phyloP scores from a whole-genome alignment of 2,329 filamentous ascomycete genomes.

The Pseudogymnoascus sp. region DNA sequence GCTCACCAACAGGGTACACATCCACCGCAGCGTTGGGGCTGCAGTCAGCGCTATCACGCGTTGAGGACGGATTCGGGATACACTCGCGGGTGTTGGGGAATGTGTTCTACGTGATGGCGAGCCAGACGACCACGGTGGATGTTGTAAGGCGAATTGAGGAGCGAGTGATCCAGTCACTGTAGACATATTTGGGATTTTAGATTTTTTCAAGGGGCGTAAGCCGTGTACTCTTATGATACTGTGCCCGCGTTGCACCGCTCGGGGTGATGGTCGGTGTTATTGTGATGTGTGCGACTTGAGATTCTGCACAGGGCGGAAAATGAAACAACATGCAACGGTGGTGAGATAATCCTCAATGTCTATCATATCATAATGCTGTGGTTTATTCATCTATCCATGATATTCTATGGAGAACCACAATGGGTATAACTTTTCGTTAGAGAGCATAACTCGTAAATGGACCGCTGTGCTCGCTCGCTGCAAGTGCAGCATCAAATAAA shows the following conservation, averaged over 20 bases:
- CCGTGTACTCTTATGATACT: not conserved
- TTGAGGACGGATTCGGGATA: constrained; percentile 32
- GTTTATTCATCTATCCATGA: not conserved
- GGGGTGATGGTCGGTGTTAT: not conserved
- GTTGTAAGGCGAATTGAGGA: not conserved
- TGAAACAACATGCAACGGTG: not conserved
- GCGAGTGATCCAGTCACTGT: not conserved
- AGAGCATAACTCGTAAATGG: not conserved
- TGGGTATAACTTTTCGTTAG: constrained; percentile 4
- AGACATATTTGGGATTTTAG: not conserved
- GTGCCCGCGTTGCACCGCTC: not conserved
- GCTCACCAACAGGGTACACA: constrained; percentile 19
- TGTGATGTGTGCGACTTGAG: not conserved
- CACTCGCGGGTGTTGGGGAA: constrained; percentile 49
- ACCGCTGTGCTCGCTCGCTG: not conserved
- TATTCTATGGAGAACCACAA: not conserved
- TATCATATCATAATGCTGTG: not conserved
- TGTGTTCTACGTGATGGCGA: constrained; percentile 50
- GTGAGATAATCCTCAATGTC: not conserved
- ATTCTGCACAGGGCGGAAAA: not conserved
- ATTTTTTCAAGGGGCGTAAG: not conserved
- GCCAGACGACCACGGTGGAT: constrained; percentile 33
- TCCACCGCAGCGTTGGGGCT: constrained; percentile 33
- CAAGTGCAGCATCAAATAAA: not conserved
- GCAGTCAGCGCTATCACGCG: constrained; percentile 30